Conservation (phyloP, 2,329 filamentous ascomycete genomes). For the Drechslerella coelobrocha region DNA sequence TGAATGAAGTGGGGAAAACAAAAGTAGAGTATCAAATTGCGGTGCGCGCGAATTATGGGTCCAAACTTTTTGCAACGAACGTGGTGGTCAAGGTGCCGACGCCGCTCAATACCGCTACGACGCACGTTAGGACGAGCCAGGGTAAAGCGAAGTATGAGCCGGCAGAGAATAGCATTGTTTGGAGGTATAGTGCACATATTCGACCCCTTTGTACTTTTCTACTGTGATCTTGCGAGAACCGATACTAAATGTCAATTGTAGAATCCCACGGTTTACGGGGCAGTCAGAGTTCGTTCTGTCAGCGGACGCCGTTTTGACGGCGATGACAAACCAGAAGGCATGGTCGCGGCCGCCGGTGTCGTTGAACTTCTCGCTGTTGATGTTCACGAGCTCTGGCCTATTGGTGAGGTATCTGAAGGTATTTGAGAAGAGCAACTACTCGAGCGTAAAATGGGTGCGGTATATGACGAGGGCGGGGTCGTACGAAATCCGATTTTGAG, state of each 20-base stretch:
- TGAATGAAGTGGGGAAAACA: slow-evolving; percentile 94
- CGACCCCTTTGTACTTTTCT: background rate
- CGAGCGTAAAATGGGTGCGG: slow-evolving; percentile 97
- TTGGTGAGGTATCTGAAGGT: slow-evolving; percentile 95
- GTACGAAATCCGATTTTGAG: slow-evolving; percentile 83
- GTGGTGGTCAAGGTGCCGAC: slow-evolving; percentile 94
- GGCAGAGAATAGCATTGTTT: slow-evolving; percentile 95
- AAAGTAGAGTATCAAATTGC: slow-evolving; percentile 99
- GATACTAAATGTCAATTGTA: slow-evolving; percentile 21
- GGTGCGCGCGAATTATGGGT: slow-evolving; percentile 94
- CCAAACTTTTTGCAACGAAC: slow-evolving; percentile 96
- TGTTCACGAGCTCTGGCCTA: slow-evolving; percentile 96
- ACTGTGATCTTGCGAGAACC: background rate
- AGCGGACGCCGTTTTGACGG: slow-evolving; percentile 89
- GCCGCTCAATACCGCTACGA: slow-evolving; percentile 92
- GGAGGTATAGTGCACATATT: slow-evolving; percentile 67
- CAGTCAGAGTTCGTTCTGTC: slow-evolving; percentile 94
- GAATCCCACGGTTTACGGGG: slow-evolving; percentile 93
- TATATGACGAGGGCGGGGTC: slow-evolving; percentile 98
- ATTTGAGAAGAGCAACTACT: slow-evolving; percentile 99
- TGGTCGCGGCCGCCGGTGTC: slow-evolving; percentile 94
- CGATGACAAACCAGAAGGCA: slow-evolving; percentile 97
- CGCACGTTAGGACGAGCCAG: slow-evolving; percentile 89
- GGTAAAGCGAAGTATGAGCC: slow-evolving; percentile 99
- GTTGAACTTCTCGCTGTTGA: slow-evolving; percentile 89